A percentile compares a stretch with the other conserved stretches of the same genome.
phyloP scores from a whole-genome alignment of 345 rosid genomes.

The Garcia nutans region DNA sequence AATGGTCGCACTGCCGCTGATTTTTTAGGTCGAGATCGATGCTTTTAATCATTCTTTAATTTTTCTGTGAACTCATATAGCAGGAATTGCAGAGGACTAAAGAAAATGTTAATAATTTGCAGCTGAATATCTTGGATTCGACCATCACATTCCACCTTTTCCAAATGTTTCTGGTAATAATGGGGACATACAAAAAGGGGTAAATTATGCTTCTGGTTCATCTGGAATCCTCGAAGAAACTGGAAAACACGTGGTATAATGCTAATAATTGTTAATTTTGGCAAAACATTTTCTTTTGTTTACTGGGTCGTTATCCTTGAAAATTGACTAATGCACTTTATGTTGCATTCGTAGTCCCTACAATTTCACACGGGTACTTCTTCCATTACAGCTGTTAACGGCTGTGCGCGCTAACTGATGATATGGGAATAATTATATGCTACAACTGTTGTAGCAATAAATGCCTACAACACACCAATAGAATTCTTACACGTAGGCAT shows the following conservation, averaged over 20 bases:
- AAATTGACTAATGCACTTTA: too few species aligned
- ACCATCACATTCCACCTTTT: constrained; percentile 3
- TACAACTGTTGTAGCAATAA: too few species aligned
- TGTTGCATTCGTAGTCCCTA: too few species aligned
- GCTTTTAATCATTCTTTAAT: background rate
- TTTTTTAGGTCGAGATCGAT: constrained; percentile 3
- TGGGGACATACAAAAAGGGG: constrained; percentile 5
- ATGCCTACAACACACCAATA: too few species aligned
- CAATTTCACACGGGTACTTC: too few species aligned
- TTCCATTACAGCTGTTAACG: too few species aligned
- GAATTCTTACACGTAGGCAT: too few species aligned
- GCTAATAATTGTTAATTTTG: too few species aligned
- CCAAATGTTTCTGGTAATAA: background rate
- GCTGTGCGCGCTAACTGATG: too few species aligned
- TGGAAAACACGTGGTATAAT: constrained; percentile 8
- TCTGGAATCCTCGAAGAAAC: constrained; percentile 14
- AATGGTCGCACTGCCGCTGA: constrained; percentile 23
- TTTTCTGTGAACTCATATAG: background rate
- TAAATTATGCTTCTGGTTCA: constrained; percentile 20
- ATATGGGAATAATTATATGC: too few species aligned
- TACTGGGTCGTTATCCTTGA: too few species aligned
- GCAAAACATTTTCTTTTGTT: background rate
- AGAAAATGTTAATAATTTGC: background rate
- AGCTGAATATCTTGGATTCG: constrained; percentile 18
- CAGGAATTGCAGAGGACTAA: too few species aligned